Conservation (phyloP, 129 eudicot species). For the Chrysanthemum lavandulifolium region DNA sequence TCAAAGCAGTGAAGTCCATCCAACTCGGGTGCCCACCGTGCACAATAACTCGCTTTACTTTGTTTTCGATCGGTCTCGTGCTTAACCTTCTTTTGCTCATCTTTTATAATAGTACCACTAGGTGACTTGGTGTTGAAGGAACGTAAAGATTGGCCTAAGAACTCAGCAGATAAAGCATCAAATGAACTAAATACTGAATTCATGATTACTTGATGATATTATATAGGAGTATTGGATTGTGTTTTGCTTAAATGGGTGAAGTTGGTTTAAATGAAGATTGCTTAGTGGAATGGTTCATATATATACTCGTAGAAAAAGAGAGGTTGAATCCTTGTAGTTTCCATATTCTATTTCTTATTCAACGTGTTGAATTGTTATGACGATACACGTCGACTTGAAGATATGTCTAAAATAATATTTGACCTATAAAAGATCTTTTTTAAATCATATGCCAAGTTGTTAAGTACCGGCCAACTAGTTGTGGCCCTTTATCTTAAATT, state of each 20-base stretch:
- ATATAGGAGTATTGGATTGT: background rate
- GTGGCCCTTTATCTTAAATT: too few relatives aligned
- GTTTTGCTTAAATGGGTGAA: background rate
- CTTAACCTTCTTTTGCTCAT: slow-evolving; percentile 2
- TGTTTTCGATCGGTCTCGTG: background rate
- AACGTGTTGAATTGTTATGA: too few relatives aligned
- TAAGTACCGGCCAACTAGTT: too few relatives aligned
- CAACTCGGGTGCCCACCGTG: background rate
- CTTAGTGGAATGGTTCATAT: too few relatives aligned
- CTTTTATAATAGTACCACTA: slow-evolving; percentile 3
- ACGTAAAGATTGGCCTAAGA: slow-evolving; percentile 21
- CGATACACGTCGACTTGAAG: too few relatives aligned
- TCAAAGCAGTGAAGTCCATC: slow-evolving; percentile 46
- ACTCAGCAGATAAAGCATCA: slow-evolving; percentile 30
- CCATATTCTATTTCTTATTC: too few relatives aligned
- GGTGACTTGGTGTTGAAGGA: slow-evolving; percentile 9
- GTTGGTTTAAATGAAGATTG: too few relatives aligned
- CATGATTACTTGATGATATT: background rate
- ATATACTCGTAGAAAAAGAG: too few relatives aligned
- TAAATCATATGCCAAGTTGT: too few relatives aligned
- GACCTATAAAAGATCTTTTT: too few relatives aligned
- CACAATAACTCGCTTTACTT: background rate
- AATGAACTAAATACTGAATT: slow-evolving; percentile 38
- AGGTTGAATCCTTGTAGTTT: too few relatives aligned
- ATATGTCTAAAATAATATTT: too few relatives aligned